Evolutionary conservation across 108 stramenopile species (phyloP), one percentile per base, ranked within the genome.

Genomic region (Parmales sp.): DNA sequence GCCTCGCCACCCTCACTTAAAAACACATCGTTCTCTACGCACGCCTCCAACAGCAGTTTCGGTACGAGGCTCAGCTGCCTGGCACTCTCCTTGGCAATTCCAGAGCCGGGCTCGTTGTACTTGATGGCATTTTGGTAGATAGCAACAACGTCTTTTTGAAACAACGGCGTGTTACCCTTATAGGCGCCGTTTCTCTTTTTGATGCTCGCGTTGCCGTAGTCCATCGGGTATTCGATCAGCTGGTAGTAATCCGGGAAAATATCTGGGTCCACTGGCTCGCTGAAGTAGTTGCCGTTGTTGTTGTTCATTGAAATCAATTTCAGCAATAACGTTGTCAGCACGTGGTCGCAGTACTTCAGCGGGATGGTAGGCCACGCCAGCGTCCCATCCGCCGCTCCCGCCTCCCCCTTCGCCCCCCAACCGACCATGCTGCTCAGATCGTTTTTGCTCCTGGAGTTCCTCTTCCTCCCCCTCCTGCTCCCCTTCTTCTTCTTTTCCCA

Each of bases 191-290:
- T 83, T 13, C 85, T 86, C 26, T 89, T 78, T 68, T 89, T 91
- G 68, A 79, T 67, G 68, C 82, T 83, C 87, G 89, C 89, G 20
- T 87, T 89, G 29, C 86, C 83, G 45, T 88, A 90, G 63, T 90
- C 89, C 89, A 90, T 90, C 0, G 90, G 90, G 18, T 78, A 76
- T 43, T 83, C 77, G 49, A 91, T 84, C 29, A 83, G 71, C 49
- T 91, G 85, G 60, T 91, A 91, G 73, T 91, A 91, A 28, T 89
- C 90, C n/a, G 90, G 90, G 63, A 87, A 89, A 3, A 87, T 82
- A 43, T 89, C 86, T 64, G 68, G 76, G 26, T 88, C 82, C 39
- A 91, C 90, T 25, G 43, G 43, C 16, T 9, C 16, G 43, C 16
- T 44, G 13, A 44, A 13, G 43, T 44, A 20, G 16, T 8, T 51